A percentile compares a stretch with the other conserved stretches of the same genome.
These are phyloP conservation scores for Daedaleopsis nitida DNA, from an alignment of 768 basidiomycete species.

Conservation along the genomic window DNA sequence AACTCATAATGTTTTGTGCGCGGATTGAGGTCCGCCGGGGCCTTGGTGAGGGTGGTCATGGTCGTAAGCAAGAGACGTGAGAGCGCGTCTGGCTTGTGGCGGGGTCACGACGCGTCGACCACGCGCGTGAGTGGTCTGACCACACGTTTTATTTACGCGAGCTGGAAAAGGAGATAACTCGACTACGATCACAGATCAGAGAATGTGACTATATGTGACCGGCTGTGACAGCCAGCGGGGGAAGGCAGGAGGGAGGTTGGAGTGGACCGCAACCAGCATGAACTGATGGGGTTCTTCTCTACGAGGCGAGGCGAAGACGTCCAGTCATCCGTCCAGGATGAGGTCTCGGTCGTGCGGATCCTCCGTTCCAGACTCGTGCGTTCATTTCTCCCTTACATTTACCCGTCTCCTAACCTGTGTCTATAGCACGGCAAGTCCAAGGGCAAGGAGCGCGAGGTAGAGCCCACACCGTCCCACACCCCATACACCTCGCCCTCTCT, in stretches of 20 bases:
- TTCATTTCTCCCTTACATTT: constrained; percentile 11
- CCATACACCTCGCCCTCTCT: constrained; percentile 18
- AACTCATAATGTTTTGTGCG: constrained; percentile 79
- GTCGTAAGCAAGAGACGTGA: constrained; percentile 16
- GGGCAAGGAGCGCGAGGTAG: constrained; percentile 33
- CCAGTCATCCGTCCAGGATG: constrained; percentile 16
- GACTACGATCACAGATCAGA: not conserved
- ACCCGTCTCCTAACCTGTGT: constrained; percentile 6
- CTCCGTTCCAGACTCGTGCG: constrained; percentile 44
- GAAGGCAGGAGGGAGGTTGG: not conserved
- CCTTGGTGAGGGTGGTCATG: constrained; percentile 21
- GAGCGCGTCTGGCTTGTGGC: constrained; percentile 7
- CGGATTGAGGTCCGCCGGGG: constrained; percentile 48
- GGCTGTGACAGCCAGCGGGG: not conserved
- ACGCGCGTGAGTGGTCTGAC: constrained; percentile 13
- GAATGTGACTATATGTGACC: not conserved
- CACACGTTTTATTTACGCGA: not conserved
- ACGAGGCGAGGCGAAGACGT: constrained; percentile 37
- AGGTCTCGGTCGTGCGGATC: constrained; percentile 31
- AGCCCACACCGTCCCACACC: constrained; percentile 13
- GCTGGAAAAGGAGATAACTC: not conserved
- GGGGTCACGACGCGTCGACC: constrained; percentile 7
- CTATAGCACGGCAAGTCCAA: constrained; percentile 35
- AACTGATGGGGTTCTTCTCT: constrained; percentile 45
- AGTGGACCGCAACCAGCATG: constrained; percentile 24